phyloP scores from a whole-genome alignment of 257 asterid genomes.

The Dorcoceras hygrometricum region DNA sequence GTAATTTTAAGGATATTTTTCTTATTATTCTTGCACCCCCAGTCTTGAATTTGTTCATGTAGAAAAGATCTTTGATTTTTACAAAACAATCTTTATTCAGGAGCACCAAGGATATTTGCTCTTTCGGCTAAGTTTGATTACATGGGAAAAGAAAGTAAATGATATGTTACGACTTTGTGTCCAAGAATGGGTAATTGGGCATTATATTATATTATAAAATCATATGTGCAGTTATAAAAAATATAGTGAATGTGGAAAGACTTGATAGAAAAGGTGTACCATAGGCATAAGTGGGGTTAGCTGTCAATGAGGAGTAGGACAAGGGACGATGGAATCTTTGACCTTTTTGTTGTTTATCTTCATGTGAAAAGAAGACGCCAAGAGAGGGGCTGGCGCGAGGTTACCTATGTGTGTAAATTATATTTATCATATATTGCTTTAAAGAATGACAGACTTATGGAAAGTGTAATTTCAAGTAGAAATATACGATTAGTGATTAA shows the following conservation, averaged over 20 bases:
- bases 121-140: too few relatives aligned
- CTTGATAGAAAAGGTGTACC: conserved; percentile 2
- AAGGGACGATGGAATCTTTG: conserved; percentile 61
- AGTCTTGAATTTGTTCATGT: conserved; percentile 11
- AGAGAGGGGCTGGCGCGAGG: conserved; percentile 28
- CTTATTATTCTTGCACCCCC: neutral
- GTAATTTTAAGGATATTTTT: neutral
- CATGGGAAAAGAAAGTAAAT: too few relatives aligned
- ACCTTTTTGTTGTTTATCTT: conserved; percentile 40
- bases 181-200: neutral
- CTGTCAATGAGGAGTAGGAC: conserved; percentile 58
- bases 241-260: neutral
- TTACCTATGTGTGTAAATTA: conserved; percentile 25
- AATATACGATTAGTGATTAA: too few relatives aligned
- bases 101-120: conserved; percentile 1
- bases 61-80: conserved; percentile 21
- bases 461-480: neutral
- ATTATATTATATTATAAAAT: conserved; percentile 22
- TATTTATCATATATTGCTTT: too few relatives aligned
- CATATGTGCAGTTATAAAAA: conserved; percentile 26
- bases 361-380: conserved; percentile 27
- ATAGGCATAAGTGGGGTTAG: conserved; percentile 33
- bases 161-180: neutral
- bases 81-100: neutral
- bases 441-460: too few relatives aligned